Base-by-base conservation (phyloP, 1,284 basidiomycete species). In the Malassezia globosa region DNA sequence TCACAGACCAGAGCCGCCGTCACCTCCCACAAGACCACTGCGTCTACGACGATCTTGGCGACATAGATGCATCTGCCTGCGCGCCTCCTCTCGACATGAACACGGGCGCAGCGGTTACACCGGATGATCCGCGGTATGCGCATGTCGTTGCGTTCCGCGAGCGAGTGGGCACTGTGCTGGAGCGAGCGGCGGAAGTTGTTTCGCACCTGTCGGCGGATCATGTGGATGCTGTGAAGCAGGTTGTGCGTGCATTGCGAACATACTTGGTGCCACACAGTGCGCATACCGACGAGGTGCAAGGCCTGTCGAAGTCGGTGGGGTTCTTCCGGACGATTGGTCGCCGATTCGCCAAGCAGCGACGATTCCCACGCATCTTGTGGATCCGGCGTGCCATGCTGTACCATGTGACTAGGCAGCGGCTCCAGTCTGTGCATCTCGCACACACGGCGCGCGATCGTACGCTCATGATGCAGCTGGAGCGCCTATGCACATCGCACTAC, bases 401-500 rank as follows among this genome's bases (percentile, higher is more conserved):
- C 47, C 72, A 74, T 81, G 85, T 63, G 77, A 79, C 61, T 25
- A 55, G 67, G 59, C 45, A 59, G 83, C 83, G 85, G 59, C 79
- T 87, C 75, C 82, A 85, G 63, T 78, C 82, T 5, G 76, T 88
- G 61, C 87, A 87, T 72, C 83, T 89, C 36, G 77, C 79, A 40
- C 81, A 90, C 27, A 84, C 85, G 5, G 80, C 76, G 19, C 76
- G 87, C 14, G 87, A 92, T 61, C 87, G 94, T 69, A 75, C 75
- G 54, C 75, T 96, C 18, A 78, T 95, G 38, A 73, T 75, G 29
- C 84, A 87, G 66, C 73, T 95, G 38, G 78, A 85, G 23, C 85
- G 88, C 61, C 77, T 94, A 48, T 85, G 85, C 37, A 76, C 95
- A 24, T 64, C 64, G 18, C 58, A 60, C 44, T 67, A 69, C 31